Evolutionary conservation across 2,329 filamentous ascomycete genomes (phyloP), one percentile per base, ranked within the genome.

Genomic region (Coniochaeta prunicola): DNA sequence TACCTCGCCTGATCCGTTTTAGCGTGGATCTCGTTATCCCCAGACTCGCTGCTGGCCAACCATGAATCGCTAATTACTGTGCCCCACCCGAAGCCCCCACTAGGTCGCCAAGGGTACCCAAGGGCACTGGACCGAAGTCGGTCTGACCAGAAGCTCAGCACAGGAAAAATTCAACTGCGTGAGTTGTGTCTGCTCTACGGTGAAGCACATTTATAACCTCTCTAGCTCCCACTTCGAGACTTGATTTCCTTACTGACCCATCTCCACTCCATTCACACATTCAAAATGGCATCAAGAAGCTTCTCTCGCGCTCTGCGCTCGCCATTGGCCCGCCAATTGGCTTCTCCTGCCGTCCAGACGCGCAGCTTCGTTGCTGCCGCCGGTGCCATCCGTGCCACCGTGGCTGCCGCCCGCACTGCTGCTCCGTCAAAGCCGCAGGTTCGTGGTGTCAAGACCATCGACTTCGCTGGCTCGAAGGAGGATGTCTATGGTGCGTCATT

Each of bases 401-500:
- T 81, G 65, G 79, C 76, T 68, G 76, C 79, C 65, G 78, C 78
- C 64, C 74, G 79, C 55, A 74, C 77, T 67, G 77, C 63, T 57
- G 61, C 61, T 56, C 48, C 74, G 62, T 72, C 75, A 65, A 69
- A 70, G 62, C 81, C 86, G 75, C 88, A 91, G 81, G 80, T 84
- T 66, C 89, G 94, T 73, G 94, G 94, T 76, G 80, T 96, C 73
- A 97, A 99, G 91, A 97, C 93, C 69, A 93, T 99, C 77, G 92
- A 97, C 86, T 99, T 99, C 77, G 94, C 94, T 67, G 94, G 92
- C 71, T 83, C 84, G 74, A 93, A 96, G 82, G 94, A 99, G 85
- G 86, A 88, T 67, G 94, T 99, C 74, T 97, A 90, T 75, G 91
- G 91, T 96, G 78, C 70, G 84, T 55, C 33, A 28, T 36, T 34